Percentiles rank a stretch among this genome's conserved stretches.
Conservation (phyloP, 768 basidiomycete genomes). For the Kwoniella pini region DNA sequence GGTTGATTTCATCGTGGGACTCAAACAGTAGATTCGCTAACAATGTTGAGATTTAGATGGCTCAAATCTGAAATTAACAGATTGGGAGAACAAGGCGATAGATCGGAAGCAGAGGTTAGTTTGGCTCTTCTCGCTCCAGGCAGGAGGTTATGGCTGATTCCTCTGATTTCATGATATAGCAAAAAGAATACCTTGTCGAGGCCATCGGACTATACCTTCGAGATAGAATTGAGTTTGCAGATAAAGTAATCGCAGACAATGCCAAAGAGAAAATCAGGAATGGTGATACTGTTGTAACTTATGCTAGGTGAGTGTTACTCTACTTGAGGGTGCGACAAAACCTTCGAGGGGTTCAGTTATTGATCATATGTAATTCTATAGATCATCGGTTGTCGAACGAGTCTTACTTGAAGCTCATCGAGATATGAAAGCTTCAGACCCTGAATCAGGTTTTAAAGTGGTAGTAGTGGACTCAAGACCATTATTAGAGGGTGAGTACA, state of each 20-base stretch:
- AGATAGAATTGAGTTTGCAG: conserved; percentile 89
- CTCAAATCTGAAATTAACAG: conserved; percentile 93
- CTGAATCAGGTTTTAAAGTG: conserved; percentile 78
- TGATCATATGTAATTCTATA: conserved; percentile 54
- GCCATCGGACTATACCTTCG: conserved; percentile 92
- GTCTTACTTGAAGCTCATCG: conserved; percentile 69
- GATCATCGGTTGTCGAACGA: conserved; percentile 93
- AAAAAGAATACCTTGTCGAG: conserved; percentile 76
- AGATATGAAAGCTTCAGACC: conserved; percentile 51
- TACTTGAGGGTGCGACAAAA: no score
- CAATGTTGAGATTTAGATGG: no score
- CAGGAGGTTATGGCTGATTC: not conserved
- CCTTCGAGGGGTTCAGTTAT: no score
- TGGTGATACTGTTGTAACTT: conserved; percentile 88
- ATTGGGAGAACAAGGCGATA: conserved; percentile 70
- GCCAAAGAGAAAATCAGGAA: conserved; percentile 92
- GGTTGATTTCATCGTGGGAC: no score
- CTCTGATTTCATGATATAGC: conserved; percentile 59
- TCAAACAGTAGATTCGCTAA: no score
- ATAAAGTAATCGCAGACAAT: conserved; percentile 84
- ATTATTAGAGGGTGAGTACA: conserved; percentile 72
- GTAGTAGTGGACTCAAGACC: conserved; percentile 94
- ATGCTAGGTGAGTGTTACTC: conserved; percentile 67
- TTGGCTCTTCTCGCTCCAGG: not conserved
- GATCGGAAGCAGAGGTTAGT: conserved; percentile 84